Base-by-base conservation (phyloP, 345 rosid genomes). In the Aurinia saxatilis region DNA sequence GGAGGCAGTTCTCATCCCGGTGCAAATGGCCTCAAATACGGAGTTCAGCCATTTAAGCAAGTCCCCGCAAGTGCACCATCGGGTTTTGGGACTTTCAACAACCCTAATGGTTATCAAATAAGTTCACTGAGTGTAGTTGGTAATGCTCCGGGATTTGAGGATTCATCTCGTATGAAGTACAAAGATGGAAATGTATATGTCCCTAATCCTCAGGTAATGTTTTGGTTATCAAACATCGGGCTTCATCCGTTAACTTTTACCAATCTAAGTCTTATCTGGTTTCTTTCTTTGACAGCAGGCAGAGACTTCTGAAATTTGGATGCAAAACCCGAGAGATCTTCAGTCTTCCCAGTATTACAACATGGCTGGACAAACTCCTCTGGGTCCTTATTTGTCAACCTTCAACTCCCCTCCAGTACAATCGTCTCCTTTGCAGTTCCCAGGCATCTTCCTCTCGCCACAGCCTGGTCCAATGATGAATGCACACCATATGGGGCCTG, bases 401-500 rank as follows among this genome's bases (percentile, higher is more conserved):
- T 88, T 91, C 66, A 88, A 80, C 60, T 81, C 85, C 10, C 80
- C 88, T 14, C 76, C 83, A 6, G 88, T 83, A 9, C 95, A 88
- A 71, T 82, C 98, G 51, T 84, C 96, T n/a, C 96, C 82, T 66
- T 75, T 91, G 91, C 98, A 84, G 70, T 91, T 78, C 65, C 79
- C 85, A 0, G 96, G 96, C 44, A 25, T 86, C 55, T 91, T 75
- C 70, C 85, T 86, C 60, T 80, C 95, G 25, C 67, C 84, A 13
- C 90, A 85, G 71, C 80, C 84, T 11, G 78, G 82, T 33, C 82
- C 87, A 58, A 81, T 88, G 75, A 77, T 81, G 11, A 80, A 75
- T 55, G 80, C 87, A 0, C 98, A 84, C 79, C 96, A 84, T 71
- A 72, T 88, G 66, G 87, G 82, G 8, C 78, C 90, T 38, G 81